A percentile compares a stretch with the other conserved stretches of the same genome.
Evolutionary conservation across 2,329 filamentous ascomycete genomes (phyloP).

Genomic region (Aspergillus hortae): DNA sequence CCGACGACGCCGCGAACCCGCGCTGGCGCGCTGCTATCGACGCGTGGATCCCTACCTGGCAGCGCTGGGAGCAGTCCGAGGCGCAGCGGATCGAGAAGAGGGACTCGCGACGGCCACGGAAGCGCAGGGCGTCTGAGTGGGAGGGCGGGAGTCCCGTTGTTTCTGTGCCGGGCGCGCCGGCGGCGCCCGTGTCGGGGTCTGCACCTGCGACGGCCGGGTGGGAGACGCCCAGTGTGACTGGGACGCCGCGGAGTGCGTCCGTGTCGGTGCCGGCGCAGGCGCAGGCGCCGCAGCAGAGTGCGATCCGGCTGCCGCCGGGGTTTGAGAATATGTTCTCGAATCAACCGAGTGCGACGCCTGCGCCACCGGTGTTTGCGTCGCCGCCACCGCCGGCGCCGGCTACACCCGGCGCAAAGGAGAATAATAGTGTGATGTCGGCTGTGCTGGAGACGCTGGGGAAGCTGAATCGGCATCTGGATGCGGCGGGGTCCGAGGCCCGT

Average conservation of each 20-base stretch:
- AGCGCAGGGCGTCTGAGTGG: conserved; percentile 21
- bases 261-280: background rate
- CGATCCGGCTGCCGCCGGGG: conserved; percentile 33
- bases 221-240: conserved; percentile 8
- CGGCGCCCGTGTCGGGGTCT: no score
- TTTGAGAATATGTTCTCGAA: conserved; percentile 39
- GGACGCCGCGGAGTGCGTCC: background rate
- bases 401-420: background rate
- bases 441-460: conserved; percentile 35
- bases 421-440: conserved; percentile 28
- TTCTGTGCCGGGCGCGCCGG: no score
- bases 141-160: background rate
- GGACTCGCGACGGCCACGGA: conserved; percentile 31
- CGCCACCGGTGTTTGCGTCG: background rate
- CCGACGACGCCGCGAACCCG: conserved; percentile 34
- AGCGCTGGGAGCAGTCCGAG: conserved; percentile 37
- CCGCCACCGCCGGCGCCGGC: conserved; percentile 1
- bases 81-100: conserved; percentile 34
- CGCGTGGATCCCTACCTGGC: conserved; percentile 41
- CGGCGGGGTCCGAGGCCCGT: conserved; percentile 17
- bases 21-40: conserved; percentile 37
- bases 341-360: conserved; percentile 5
- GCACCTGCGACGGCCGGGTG: conserved; percentile 2
- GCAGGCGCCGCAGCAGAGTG: conserved; percentile 10
- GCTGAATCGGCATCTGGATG: conserved; percentile 36